Conservation (phyloP, 2,329 filamentous ascomycete genomes). For the Alternaria hordeiaustralica region DNA sequence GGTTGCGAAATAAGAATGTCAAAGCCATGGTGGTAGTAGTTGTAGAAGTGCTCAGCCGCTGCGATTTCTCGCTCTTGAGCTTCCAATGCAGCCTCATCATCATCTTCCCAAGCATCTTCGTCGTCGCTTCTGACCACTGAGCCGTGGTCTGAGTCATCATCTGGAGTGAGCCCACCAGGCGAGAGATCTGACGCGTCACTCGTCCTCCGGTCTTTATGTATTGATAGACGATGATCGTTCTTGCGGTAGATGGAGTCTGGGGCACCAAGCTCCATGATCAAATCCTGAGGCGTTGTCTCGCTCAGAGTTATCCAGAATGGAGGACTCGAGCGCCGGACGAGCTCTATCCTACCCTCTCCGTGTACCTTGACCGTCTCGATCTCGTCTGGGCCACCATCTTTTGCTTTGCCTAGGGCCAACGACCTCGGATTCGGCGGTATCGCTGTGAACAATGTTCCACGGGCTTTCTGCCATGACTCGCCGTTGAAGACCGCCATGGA, state of each 20-base stretch:
- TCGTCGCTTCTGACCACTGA: constrained; percentile 46
- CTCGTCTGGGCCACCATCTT: constrained; percentile 86
- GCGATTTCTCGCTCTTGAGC: constrained; percentile 65
- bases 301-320: constrained; percentile 77
- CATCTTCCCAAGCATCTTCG: constrained; percentile 57
- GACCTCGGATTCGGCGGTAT: constrained; percentile 76
- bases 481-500: constrained; percentile 93
- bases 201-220: constrained; percentile 63
- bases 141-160: constrained; percentile 44
- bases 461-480: constrained; percentile 85
- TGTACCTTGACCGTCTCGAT: constrained; percentile 80
- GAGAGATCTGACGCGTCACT: constrained; percentile 47
- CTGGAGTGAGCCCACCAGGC: constrained; percentile 33
- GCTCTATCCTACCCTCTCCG: constrained; percentile 78
- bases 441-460: constrained; percentile 77
- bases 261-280: constrained; percentile 88
- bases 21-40: constrained; percentile 96
- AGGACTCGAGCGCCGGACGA: constrained; percentile 72
- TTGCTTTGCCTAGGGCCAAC: constrained; percentile 68
- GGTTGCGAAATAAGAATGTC: constrained; percentile 89
- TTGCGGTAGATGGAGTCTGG: constrained; percentile 95
- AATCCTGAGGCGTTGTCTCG: constrained; percentile 88
- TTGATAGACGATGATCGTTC: constrained; percentile 85
- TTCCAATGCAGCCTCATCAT: constrained; percentile 57
- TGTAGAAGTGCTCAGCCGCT: constrained; percentile 82